phyloP scores from a whole-genome alignment of 441 rosid genomes.

The Bruguiera hainesii region DNA sequence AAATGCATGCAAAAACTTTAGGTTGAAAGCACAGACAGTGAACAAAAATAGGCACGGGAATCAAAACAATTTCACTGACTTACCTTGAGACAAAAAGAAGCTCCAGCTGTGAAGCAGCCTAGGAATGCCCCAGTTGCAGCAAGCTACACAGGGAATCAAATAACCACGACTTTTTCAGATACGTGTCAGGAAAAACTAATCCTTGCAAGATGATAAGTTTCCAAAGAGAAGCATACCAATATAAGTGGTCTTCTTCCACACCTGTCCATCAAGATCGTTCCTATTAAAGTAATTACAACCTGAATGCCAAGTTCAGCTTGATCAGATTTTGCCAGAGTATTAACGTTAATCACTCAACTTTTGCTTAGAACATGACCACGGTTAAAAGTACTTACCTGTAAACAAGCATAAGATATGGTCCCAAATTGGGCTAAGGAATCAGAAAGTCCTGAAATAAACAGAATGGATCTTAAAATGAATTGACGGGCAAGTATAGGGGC shows the following conservation, averaged over 20 bases:
- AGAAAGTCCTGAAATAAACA: conserved; percentile 49
- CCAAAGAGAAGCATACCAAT: conserved; percentile 44
- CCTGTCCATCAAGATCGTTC: conserved; percentile 73
- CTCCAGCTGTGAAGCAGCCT: conserved; percentile 65
- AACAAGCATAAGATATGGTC: conserved; percentile 73
- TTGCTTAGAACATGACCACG: too few species aligned
- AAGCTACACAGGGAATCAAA: conserved; percentile 33
- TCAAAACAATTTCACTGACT: neutral
- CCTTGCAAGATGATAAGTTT: too few species aligned
- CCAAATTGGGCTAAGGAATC: conserved; percentile 59
- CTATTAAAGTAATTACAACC: conserved; percentile 75
- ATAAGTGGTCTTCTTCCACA: conserved; percentile 85
- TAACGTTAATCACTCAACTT: too few species aligned
- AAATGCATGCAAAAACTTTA: conserved; percentile 1
- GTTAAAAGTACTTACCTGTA: conserved; percentile 46
- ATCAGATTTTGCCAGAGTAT: too few species aligned
- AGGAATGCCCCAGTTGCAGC: conserved; percentile 73
- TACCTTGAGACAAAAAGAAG: conserved; percentile 74
- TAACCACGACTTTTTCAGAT: neutral
- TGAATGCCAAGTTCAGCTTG: conserved; percentile 19
- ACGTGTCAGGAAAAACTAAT: too few species aligned
- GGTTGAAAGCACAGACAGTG: conserved; percentile 11
- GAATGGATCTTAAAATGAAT: neutral
- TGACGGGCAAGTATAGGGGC: neutral
- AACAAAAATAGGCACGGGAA: neutral